Base-by-base conservation (phyloP, 306 rosid species). In the Begonia masoniana region DNA sequence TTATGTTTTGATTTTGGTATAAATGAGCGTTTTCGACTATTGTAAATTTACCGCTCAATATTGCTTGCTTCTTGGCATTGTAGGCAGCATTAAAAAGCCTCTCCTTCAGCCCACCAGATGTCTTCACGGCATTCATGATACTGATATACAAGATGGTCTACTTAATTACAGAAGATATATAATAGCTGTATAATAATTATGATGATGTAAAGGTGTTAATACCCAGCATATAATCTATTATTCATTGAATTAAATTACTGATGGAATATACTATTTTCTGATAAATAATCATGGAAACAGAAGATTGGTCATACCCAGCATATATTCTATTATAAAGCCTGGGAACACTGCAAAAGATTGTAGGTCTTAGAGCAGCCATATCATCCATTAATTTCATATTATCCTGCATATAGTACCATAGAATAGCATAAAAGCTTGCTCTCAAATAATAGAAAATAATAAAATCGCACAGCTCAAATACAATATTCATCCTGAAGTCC, bases 241-340 rank as follows among this genome's bases (percentile, higher is more conserved):
- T 17, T 17, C 19, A 17, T 17, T 17, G 19, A 17, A 17, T 1
- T 51, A 13, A 67, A 76, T 57, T 54, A 31, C 39, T 31, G 39
- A 67, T 57, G 65, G 67, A 58, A 66, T 31, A 31, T 53, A 66
- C 50, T 49, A 51, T 7, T 43, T 57, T 55, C 73, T 43, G 51
- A 53, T 16, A 48, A 62, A 52, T 47, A 51, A 50, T 52, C 57
- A 50, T 47, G 55, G 41, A 51, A 53, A 49, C 61, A 47, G 59
- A 48, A 53, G 50, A 45, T 11, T 45, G 13, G 46, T 43, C 61
- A 46, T 92, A 92, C 99, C 96, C 95, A 31, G 88, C 93, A 70
- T 92, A 92, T 75, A 92, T 81, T 81, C 96, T 79, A 58, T 92
- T 92, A 63, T 79, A 92, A 55, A 92, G 95, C 74, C 99, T 83